These are phyloP conservation scores for Daldinia eschscholtzii DNA, from an alignment of 2,329 filamentous ascomycete species.

Conservation along the genomic window DNA sequence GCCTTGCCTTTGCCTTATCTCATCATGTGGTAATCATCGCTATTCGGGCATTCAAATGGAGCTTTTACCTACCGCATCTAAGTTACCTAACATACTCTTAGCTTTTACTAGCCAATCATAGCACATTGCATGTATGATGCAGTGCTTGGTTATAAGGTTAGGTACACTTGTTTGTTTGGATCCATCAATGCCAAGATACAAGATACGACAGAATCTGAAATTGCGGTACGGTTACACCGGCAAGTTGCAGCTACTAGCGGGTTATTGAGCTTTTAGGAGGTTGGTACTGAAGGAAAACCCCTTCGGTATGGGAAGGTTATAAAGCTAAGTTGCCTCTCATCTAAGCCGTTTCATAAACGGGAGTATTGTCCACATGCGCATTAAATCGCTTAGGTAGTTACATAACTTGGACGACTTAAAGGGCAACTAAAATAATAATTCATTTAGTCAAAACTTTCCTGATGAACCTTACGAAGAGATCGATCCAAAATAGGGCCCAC, in stretches of 20 bases:
- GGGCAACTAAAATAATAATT: too few relatives aligned
- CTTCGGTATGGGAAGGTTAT: background rate
- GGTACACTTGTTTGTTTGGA: conserved; percentile 20
- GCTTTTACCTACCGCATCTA: conserved; percentile 25
- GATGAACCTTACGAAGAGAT: too few relatives aligned
- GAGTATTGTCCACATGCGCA: background rate
- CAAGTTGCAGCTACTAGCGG: conserved; percentile 11
- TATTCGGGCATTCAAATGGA: conserved; percentile 18
- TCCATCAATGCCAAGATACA: conserved; percentile 37
- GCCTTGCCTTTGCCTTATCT: conserved; percentile 1
- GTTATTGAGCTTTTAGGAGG: background rate
- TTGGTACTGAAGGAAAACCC: background rate
- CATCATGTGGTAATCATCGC: conserved; percentile 29
- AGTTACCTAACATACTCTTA: background rate
- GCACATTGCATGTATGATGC: background rate
- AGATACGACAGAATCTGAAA: conserved; percentile 23
- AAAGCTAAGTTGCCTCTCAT: background rate
- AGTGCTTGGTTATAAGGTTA: conserved; percentile 1
- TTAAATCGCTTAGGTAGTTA: background rate
- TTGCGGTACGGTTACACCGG: conserved; percentile 29
- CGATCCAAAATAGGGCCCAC: too few relatives aligned
- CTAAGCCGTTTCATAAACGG: background rate
- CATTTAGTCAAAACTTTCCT: too few relatives aligned
- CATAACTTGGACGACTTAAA: too few relatives aligned
- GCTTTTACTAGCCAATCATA: conserved; percentile 27